Evolutionary conservation across 768 basidiomycete species (phyloP).

Genomic region (Tylopilus plumbeoviolaceoides): DNA sequence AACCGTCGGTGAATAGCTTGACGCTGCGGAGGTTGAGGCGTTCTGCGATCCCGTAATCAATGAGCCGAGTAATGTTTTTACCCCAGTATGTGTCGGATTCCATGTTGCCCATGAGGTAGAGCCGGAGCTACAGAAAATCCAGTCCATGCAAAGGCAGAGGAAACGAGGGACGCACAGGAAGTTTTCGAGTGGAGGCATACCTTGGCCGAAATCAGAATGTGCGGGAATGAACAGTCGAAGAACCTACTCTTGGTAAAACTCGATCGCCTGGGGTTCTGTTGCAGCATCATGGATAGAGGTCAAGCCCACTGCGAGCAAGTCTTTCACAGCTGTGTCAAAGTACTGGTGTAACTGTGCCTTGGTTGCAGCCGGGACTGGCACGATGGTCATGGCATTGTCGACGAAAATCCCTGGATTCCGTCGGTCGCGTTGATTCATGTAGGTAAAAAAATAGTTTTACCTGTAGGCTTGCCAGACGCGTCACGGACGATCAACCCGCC

Average conservation of each 20-base stretch:
- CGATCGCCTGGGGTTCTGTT: conserved; percentile 45
- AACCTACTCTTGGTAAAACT: conserved; percentile 62
- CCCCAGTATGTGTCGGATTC: conserved; percentile 65
- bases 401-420: conserved; percentile 58
- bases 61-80: conserved; percentile 50
- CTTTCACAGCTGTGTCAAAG: conserved; percentile 58
- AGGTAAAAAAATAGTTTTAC: conserved; percentile 30
- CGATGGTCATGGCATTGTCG: conserved; percentile 82
- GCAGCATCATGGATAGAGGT: conserved; percentile 87
- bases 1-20: conserved; percentile 78
- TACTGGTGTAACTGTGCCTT: conserved; percentile 53
- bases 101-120: conserved; percentile 58
- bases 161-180: conserved; percentile 52
- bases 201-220: conserved; percentile 35
- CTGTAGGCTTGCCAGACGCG: conserved; percentile 59
- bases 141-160: neutral
- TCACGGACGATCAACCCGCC: conserved; percentile 78
- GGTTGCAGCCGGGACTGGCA: conserved; percentile 63
- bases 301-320: conserved; percentile 75
- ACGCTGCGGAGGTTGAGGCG: conserved; percentile 60
- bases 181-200: conserved; percentile 58
- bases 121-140: conserved; percentile 41
- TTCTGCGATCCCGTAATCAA: conserved; percentile 52
- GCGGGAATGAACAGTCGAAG: neutral
- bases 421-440: neutral